Evolutionary conservation across 768 basidiomycete species (phyloP).

Genomic region (Lactifluus piperatus): DNA sequence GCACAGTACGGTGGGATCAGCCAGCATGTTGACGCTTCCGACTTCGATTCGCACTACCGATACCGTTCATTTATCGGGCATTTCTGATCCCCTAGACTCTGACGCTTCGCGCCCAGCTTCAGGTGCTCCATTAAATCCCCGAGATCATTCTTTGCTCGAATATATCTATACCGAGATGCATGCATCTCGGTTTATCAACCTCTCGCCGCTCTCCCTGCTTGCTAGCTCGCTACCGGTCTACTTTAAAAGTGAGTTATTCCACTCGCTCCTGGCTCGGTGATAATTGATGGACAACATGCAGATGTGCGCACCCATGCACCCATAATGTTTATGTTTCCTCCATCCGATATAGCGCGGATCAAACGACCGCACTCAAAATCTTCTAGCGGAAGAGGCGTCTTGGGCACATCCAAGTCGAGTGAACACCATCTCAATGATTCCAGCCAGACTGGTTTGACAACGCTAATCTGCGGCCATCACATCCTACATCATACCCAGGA

Average conservation of each 20-base stretch:
- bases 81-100: neutral
- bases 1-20: neutral
- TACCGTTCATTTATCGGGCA: neutral
- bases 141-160: constrained; percentile 58
- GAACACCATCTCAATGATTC: neutral
- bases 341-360: constrained; percentile 25
- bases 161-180: constrained; percentile 63
- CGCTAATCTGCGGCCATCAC: constrained; percentile 4
- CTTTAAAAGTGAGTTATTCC: constrained; percentile 44
- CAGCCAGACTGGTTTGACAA: neutral
- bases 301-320: constrained; percentile 64
- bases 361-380: neutral
- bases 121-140: constrained; percentile 36
- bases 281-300: constrained; percentile 22
- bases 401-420: neutral
- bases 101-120: neutral
- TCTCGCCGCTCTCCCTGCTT: constrained; percentile 52
- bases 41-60: constrained; percentile 2
- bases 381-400: neutral
- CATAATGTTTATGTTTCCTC: constrained; percentile 49
- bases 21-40: neutral
- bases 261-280: neutral
- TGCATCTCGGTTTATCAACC: constrained; percentile 57
- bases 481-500: constrained; percentile 27
- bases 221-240: constrained; percentile 47